phyloP scores from a whole-genome alignment of 768 basidiomycete species.

The Grammothele lineata region DNA sequence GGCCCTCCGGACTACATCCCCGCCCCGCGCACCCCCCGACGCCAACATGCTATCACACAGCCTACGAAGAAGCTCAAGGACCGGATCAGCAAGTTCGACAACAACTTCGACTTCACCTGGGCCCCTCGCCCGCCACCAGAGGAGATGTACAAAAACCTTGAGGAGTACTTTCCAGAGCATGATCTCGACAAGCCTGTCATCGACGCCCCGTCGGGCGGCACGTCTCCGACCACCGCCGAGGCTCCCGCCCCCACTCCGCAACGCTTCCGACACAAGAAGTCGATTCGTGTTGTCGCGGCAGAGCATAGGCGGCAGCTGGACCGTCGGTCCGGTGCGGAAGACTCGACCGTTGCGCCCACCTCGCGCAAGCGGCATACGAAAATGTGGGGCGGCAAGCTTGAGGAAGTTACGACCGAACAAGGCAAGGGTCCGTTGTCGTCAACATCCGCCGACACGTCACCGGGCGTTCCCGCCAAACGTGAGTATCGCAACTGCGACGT shows the following conservation, averaged over 20 bases:
- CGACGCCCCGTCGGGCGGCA: conserved; percentile 76
- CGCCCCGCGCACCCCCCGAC: conserved; percentile 10
- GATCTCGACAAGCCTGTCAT: conserved; percentile 96
- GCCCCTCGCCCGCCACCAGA: conserved; percentile 88
- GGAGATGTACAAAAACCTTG: conserved; percentile 87
- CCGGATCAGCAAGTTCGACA: conserved; percentile 26
- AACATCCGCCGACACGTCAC: conserved; percentile 29
- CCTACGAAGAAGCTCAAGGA: conserved; percentile 19
- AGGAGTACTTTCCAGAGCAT: conserved; percentile 94
- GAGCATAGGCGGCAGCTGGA: conserved; percentile 80
- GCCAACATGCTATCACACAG: conserved; percentile 1
- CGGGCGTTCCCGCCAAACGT: conserved; percentile 47
- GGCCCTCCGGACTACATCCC: conserved; percentile 18
- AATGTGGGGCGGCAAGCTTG: conserved; percentile 90
- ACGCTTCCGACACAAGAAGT: conserved; percentile 70
- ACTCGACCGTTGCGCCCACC: conserved; percentile 43
- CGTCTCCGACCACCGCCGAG: conserved; percentile 68
- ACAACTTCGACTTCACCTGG: conserved; percentile 68
- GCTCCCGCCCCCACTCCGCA: conserved; percentile 36
- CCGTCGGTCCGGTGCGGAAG: conserved; percentile 58
- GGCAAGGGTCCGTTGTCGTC: conserved; percentile 42
- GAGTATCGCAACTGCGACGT: conserved; percentile 31
- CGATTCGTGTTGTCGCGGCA: conserved; percentile 87
- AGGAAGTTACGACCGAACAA: conserved; percentile 85
- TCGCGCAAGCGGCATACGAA: conserved; percentile 86